A percentile compares a stretch with the other conserved stretches of the same genome.
Evolutionary conservation across 2,329 filamentous ascomycete species (phyloP).

Genomic region (Cladobotryum mycophilum): DNA sequence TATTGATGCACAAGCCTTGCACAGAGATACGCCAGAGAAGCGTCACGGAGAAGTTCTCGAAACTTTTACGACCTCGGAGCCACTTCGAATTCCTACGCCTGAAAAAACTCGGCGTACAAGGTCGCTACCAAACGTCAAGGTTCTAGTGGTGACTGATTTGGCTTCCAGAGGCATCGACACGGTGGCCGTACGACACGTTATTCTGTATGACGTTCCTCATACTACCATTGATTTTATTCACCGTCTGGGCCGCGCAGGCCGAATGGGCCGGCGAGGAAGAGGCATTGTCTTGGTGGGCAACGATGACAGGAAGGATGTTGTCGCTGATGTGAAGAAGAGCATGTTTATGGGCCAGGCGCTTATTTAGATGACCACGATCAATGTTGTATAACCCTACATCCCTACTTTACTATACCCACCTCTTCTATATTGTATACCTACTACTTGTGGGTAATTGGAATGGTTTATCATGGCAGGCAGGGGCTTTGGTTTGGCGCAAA

Average conservation of each 20-base stretch:
- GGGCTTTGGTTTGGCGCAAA: too few relatives aligned
- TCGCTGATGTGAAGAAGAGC: slow-evolving; percentile 83
- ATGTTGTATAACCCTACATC: background rate
- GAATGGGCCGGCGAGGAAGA: slow-evolving; percentile 85
- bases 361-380: slow-evolving; percentile 45
- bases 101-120: slow-evolving; percentile 35
- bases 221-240: slow-evolving; percentile 98
- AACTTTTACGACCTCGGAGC: slow-evolving; percentile 58
- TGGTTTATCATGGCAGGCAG: too few relatives aligned
- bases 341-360: slow-evolving; percentile 78
- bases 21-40: slow-evolving; percentile 73
- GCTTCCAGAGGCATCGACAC: slow-evolving; percentile 93
- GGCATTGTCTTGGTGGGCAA: slow-evolving; percentile 88
- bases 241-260: slow-evolving; percentile 80
- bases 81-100: slow-evolving; percentile 28
- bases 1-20: slow-evolving; percentile 79
- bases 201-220: slow-evolving; percentile 96
- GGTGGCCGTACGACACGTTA: slow-evolving; percentile 79
- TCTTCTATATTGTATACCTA: too few relatives aligned
- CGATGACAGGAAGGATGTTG: slow-evolving; percentile 81
- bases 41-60: slow-evolving; percentile 71
- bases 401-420: slow-evolving; percentile 14
- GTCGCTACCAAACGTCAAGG: slow-evolving; percentile 70
- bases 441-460: too few relatives aligned
- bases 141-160: slow-evolving; percentile 89